phyloP scores from a whole-genome alignment of 2,329 filamentous ascomycete genomes.

The Talaromyces atroroseus region DNA sequence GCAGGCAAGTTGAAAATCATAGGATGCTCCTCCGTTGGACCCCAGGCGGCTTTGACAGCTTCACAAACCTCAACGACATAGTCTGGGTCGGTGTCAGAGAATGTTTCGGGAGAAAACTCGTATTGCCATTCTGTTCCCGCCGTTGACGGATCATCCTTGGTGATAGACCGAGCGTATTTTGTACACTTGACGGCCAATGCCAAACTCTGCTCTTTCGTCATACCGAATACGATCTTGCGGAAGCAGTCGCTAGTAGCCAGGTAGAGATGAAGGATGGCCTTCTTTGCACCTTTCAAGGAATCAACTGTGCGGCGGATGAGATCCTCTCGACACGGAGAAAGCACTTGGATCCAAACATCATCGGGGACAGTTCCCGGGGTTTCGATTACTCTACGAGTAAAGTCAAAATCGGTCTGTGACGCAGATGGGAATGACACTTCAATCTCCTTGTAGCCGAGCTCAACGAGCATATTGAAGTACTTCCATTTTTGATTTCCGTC shows the following conservation, averaged over 20 bases:
- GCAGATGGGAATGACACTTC: constrained; percentile 94
- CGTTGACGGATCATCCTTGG: constrained; percentile 63
- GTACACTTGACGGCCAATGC: constrained; percentile 80
- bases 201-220: constrained; percentile 73
- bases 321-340: constrained; percentile 86
- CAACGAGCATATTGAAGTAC: constrained; percentile 90
- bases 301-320: constrained; percentile 87
- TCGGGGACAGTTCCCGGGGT: constrained; percentile 78
- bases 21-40: constrained; percentile 66
- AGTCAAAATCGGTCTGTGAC: constrained; percentile 93
- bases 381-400: constrained; percentile 78
- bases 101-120: constrained; percentile 54
- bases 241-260: constrained; percentile 96
- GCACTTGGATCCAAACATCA: constrained; percentile 86
- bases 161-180: constrained; percentile 80
- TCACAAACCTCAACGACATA: constrained; percentile 80
- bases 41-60: constrained; percentile 93
- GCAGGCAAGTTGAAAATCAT: constrained; percentile 97
- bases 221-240: constrained; percentile 82
- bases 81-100: constrained; percentile 83
- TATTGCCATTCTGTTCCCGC: constrained; percentile 53
- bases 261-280: constrained; percentile 92
- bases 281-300: constrained; percentile 81
- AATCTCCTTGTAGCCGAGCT: constrained; percentile 95
- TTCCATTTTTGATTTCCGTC: constrained; percentile 91